These are phyloP conservation scores for Xerocomellus intermedius DNA, from an alignment of 768 basidiomycete species.

Conservation along the genomic window DNA sequence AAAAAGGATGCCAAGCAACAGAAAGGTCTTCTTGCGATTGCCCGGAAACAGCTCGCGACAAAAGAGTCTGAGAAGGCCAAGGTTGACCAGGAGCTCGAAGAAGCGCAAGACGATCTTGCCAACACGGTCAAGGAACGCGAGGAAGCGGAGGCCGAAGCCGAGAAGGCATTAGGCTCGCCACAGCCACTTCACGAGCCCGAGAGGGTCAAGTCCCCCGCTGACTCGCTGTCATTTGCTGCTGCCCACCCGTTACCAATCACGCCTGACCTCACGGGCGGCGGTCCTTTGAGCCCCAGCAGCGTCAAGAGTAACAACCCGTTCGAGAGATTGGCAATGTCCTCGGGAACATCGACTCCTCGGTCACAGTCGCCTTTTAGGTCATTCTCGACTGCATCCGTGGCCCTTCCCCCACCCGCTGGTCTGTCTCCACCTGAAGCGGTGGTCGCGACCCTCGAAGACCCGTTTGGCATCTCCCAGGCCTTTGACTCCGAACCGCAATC, in stretches of 20 bases:
- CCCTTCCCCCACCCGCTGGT: slow-evolving; percentile 32
- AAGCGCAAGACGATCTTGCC: slow-evolving; percentile 55
- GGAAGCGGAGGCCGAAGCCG: slow-evolving; percentile 52
- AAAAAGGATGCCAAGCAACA: slow-evolving; percentile 96
- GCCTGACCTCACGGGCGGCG: slow-evolving; percentile 52
- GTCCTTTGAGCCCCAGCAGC: slow-evolving; percentile 42
- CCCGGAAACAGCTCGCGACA: slow-evolving; percentile 86
- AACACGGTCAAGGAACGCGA: slow-evolving; percentile 54
- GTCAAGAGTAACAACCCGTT: slow-evolving; percentile 91
- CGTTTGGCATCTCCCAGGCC: slow-evolving; percentile 49
- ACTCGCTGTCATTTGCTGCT: slow-evolving; percentile 59
- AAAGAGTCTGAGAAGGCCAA: slow-evolving; percentile 77
- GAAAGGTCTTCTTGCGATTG: slow-evolving; percentile 92
- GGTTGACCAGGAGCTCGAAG: slow-evolving; percentile 69
- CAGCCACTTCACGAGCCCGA: slow-evolving; percentile 22
- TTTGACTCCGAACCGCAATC: slow-evolving; percentile 15
- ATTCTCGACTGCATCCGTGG: slow-evolving; percentile 38
- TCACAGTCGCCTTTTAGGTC: slow-evolving; percentile 63
- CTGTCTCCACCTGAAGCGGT: slow-evolving; percentile 5
- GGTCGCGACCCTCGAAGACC: slow-evolving; percentile 37
- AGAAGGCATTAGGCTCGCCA: slow-evolving; percentile 21
- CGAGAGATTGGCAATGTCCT: slow-evolving; percentile 59
- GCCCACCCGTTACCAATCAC: slow-evolving; percentile 71
- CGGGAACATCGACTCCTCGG: slow-evolving; percentile 40
- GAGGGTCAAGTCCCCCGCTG: slow-evolving; percentile 40